Evolutionary conservation across 2,329 filamentous ascomycete species (phyloP), one percentile per base, ranked within the genome.

Genomic region (Pseudocercospora fuligena): DNA sequence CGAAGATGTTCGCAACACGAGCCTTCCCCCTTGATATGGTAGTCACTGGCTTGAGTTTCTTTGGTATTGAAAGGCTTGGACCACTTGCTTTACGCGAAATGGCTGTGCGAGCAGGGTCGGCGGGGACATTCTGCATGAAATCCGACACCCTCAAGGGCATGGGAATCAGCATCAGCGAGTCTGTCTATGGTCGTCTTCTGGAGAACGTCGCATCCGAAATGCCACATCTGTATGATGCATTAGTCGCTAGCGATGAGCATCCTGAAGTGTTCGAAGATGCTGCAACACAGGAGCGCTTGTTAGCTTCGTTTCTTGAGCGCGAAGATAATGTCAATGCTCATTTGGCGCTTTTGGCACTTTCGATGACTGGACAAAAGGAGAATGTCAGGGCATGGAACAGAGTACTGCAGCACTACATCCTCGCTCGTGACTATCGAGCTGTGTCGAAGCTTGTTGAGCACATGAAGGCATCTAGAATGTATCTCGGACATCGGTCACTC

Each of bases 1-100:
- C 93, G n/a, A 87, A 89, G 69, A 88, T 93, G 81, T 94, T 97
- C 76, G 93, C 93, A 9, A 91, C 89, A 1, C 89, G 84, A 65
- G 91, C 92, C 77, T 85, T 95, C 23, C 87, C 89, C 0, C 82
- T 93, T 9, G 88, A 94, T 64, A 86, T 90, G 70, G 88, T 92
- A 27, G 87, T 96, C 63, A 86, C 86, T 36, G 85, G 91, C 6
- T 81, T 95, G 19, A 84, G 86, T 64, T 87, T 91, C 73, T 86
- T 97, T 60, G 91, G 91, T 1, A 82, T 96, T 5, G 83, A 87
- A 57, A 82, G 84, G 40, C 90, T 97, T 68, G 93, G 93, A 0
- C 90, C 93, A 0, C 81, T 90, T 19, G 91, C 92, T 3, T 77
- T 97, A 21, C 90, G 93, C 70, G 90, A 94, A 54, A 88, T 97